Base-by-base conservation (phyloP, 2,329 filamentous ascomycete species). In the Ilyonectria robusta region DNA sequence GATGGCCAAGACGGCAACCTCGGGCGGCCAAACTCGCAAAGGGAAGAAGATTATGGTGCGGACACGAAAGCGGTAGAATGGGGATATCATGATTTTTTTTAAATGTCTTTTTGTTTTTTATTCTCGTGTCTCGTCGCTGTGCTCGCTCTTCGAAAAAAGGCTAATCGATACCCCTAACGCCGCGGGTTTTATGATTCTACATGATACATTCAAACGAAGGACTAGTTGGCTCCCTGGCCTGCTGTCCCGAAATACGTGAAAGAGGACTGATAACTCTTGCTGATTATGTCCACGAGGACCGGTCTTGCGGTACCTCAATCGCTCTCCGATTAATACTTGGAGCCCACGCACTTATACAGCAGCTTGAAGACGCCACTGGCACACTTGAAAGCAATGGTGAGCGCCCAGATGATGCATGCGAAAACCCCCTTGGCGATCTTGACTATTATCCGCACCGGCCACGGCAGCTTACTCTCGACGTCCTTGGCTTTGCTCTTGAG, bases 1-100 rank as follows among this genome's bases (percentile, higher is more conserved):
- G 77, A 91, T 91, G 89, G 88, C 88, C 40, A 92, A 92, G 82
- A 90, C 88, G 70, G 83, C 86, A 9, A 91, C 89, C 2, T 85
- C 86, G 6, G 88, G 87, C 42, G 88, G 88, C 15, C 75, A 84
- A n/a, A 90, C 87, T 31, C 89, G 88, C 77, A 82, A 83, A 44
- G 89, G 89, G 26, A 86, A 86, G 78, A 91, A 89, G 81, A 86
- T 90, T 69, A 90, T 89, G 82, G 84, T 91, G 62, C 85, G 87
- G 69, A 84, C 88, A 78, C 84, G 89, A 70, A 92, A 92, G 83
- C 84, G 88, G 76, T 90, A 83, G 77, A 67, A 15, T 29, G 51
- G 17, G 48, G 54, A 62, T 68, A 48, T 59, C 61, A 56, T 66
- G 62, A 42, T 44, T 23, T 56, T 47, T 56, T 47, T 54, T 31